Evolutionary conservation across 805 yeast genomes (phyloP), one percentile per base, ranked within the genome.

Genomic region (Kodamaea kaohsiungensis): DNA sequence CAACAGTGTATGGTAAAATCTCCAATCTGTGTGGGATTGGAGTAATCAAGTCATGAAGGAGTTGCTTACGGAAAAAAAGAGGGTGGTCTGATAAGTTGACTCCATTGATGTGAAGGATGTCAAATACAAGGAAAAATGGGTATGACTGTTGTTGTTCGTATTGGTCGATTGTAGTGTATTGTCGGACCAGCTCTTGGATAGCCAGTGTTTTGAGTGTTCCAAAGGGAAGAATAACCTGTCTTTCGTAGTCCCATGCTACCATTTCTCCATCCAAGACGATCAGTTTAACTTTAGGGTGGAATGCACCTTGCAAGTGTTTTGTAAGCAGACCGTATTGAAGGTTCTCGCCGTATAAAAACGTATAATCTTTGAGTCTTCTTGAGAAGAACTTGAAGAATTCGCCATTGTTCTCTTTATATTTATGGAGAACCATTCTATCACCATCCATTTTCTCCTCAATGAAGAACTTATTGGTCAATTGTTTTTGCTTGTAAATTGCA

Each of bases 391-490:
- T 75, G 64, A 80, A 81, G 9, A 81, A 86, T 54, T 65, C 65
- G 7, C 82, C 70, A 43, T 74, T 67, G 18, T 40, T 12, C 17
- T 40, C 45, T 16, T 25, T 17, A 39, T 19, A 19, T 72, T 84
- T 82, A 66, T 93, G 99, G 46, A 91, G 59, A 52, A 89, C 86
- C 61, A 90, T 84, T 59, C 99, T 72, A 67, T 93, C 98, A 2
- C 98, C 99, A 68, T 93, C 98, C 72, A 91, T 80, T 65, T 93
- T 93, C 66, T 93, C 98, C 64, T 93, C 98, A 8, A 93, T 83
- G 51, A 78, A 79, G 62, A 91, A 90, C 45, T 66, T 61, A 37
- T 61, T 62, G 16, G 59, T 62, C 6, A 66, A 47, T 1, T 53
- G 52, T 37, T 56, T 45, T 1, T 46, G 25, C 2, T 58, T 53